Evolutionary conservation across 1,284 basidiomycete species (phyloP).

Genomic region (Marasmius fiardii): DNA sequence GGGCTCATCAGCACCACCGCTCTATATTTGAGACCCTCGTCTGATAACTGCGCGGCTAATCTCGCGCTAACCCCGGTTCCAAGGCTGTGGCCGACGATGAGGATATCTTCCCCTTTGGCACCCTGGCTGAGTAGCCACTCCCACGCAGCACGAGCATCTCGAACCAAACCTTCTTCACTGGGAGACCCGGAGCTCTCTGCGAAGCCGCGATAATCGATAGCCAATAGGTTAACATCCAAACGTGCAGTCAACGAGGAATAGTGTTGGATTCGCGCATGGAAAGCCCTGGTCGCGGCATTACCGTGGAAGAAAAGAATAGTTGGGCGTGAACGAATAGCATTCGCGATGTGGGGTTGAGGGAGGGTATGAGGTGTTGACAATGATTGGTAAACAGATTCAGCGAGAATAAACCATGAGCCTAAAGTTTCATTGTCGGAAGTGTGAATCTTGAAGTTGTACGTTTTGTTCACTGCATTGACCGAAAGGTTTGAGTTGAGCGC

Average conservation of each 20-base stretch:
- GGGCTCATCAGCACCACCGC: conserved; percentile 77
- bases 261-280: conserved; percentile 57
- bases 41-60: conserved; percentile 55
- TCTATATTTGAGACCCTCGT: conserved; percentile 47
- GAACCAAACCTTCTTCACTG: conserved; percentile 68
- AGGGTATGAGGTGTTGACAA: conserved; percentile 32
- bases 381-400: conserved; percentile 61
- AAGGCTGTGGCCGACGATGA: conserved; percentile 79
- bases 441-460: conserved; percentile 65
- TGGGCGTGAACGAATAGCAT: conserved; percentile 59
- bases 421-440: conserved; percentile 78
- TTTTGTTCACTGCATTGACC: conserved; percentile 74
- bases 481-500: conserved; percentile 1
- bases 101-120: conserved; percentile 54
- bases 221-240: conserved; percentile 74
- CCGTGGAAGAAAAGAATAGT: conserved; percentile 91
- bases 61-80: conserved; percentile 77
- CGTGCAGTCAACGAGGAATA: conserved; percentile 63
- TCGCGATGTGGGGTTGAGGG: conserved; percentile 25
- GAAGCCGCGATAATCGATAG: conserved; percentile 91
- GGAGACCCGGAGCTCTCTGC: conserved; percentile 83
- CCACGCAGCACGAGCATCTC: conserved; percentile 80
- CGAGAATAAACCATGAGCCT: conserved; percentile 89
- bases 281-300: conserved; percentile 79
- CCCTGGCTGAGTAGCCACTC: conserved; percentile 70